A percentile compares a stretch with the other conserved stretches of the same genome.
These are phyloP conservation scores for Macrocybe gigantea DNA, from an alignment of 768 basidiomycete species.

Conservation along the genomic window DNA sequence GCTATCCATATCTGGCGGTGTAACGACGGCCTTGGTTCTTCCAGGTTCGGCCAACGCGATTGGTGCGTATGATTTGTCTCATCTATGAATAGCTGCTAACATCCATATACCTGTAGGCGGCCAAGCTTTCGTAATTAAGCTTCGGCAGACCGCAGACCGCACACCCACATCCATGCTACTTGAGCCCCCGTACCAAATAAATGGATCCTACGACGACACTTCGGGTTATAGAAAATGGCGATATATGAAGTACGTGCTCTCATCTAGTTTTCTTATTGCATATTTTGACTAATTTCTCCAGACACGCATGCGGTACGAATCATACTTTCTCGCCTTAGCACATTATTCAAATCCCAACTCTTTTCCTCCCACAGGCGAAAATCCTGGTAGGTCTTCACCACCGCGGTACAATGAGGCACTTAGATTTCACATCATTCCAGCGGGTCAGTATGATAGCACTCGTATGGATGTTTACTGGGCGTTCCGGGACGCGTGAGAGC, in stretches of 20 bases:
- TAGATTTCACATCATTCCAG: constrained; percentile 13
- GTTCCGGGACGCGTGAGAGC: constrained; percentile 55
- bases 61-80: constrained; percentile 26
- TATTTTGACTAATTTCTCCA: constrained; percentile 12
- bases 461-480: constrained; percentile 71
- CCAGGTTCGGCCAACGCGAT: constrained; percentile 70
- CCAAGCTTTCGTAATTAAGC: constrained; percentile 75
- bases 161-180: constrained; percentile 71
- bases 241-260: constrained; percentile 60
- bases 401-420: constrained; percentile 7
- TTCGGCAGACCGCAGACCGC: constrained; percentile 64
- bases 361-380: constrained; percentile 36
- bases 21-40: constrained; percentile 71
- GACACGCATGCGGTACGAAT: constrained; percentile 52
- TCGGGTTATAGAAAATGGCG: constrained; percentile 55
- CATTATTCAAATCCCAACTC: neutral
- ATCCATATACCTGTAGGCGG: constrained; percentile 38
- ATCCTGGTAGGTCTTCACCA: constrained; percentile 35
- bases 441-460: constrained; percentile 33
- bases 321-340: neutral
- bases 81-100: neutral
- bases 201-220: constrained; percentile 39
- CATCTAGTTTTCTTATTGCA: neutral
- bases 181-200: constrained; percentile 65
- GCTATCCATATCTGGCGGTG: constrained; percentile 70